Conservation (phyloP, 2,329 filamentous ascomycete genomes). For the Ascocoryne sarcoides region DNA sequence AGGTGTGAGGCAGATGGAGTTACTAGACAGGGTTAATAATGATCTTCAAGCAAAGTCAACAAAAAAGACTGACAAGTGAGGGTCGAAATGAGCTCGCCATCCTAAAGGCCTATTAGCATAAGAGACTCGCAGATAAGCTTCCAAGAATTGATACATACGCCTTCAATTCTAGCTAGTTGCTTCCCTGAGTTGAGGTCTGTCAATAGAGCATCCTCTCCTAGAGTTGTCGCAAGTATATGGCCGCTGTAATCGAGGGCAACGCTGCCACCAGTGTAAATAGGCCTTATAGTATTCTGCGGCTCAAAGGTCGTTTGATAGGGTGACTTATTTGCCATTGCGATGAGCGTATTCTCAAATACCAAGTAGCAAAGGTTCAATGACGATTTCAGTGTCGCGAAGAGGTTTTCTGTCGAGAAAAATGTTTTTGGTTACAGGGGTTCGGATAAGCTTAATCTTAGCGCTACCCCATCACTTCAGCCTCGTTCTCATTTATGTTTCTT, state of each 20-base stretch:
- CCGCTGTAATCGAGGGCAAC: conserved; percentile 76
- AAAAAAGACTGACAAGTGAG: conserved; percentile 45
- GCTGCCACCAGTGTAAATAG: conserved; percentile 88
- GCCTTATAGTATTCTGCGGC: conserved; percentile 71
- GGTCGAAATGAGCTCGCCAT: conserved; percentile 73
- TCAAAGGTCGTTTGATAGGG: conserved; percentile 84
- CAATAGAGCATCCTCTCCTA: conserved; percentile 87
- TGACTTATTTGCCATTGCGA: conserved; percentile 50
- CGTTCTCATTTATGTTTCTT: not conserved
- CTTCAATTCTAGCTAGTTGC: conserved; percentile 79
- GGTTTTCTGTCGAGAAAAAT: conserved; percentile 9
- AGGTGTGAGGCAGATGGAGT: conserved; percentile 84
- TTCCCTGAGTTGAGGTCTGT: conserved; percentile 77
- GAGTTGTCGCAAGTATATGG: conserved; percentile 72
- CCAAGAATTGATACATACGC: conserved; percentile 43
- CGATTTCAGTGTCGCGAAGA: not conserved
- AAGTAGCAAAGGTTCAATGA: not conserved
- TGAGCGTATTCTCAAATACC: conserved; percentile 1
- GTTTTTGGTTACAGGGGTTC: conserved; percentile 9
- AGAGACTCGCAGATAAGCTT: not conserved
- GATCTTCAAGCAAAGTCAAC: conserved; percentile 8
- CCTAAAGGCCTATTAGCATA: conserved; percentile 38
- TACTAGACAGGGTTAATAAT: conserved; percentile 41
- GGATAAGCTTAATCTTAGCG: conserved; percentile 21
- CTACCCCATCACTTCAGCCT: not conserved